These are phyloP conservation scores for Pseudisothecium myosuroides DNA, from an alignment of 225 moss, liverwort and hornwort species.

Conservation along the genomic window DNA sequence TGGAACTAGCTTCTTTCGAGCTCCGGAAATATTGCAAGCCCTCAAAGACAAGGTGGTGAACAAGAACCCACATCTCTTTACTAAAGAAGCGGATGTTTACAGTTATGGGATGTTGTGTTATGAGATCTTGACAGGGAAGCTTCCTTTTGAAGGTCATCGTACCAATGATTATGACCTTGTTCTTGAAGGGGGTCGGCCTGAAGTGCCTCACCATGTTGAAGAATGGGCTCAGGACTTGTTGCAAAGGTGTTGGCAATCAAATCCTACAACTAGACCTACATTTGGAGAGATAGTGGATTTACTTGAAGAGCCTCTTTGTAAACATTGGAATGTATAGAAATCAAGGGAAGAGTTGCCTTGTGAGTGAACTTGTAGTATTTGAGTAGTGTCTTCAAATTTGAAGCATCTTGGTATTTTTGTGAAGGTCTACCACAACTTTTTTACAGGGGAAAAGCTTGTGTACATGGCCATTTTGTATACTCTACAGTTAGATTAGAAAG, in stretches of 20 bases:
- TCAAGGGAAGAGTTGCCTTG: no score
- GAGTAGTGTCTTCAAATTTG: neutral
- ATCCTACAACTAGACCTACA: neutral
- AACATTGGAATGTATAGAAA: neutral
- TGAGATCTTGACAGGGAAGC: neutral
- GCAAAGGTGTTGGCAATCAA: neutral
- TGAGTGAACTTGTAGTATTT: neutral
- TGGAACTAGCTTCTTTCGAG: neutral
- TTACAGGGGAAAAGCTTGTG: neutral
- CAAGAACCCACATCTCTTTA: neutral
- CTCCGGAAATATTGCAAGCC: neutral
- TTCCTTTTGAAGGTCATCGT: neutral
- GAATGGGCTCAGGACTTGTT: neutral
- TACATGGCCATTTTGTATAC: neutral
- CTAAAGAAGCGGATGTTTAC: neutral
- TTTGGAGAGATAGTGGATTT: neutral
- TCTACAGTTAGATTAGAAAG: rapidly evolving
- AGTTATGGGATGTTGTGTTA: neutral
- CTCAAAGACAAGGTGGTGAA: neutral
- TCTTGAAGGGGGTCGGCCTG: rapidly evolving
- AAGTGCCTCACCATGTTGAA: neutral
- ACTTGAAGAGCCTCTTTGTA: rapidly evolving
- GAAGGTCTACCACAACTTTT: neutral
- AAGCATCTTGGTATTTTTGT: neutral
- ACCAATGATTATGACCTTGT: neutral